These are phyloP conservation scores for Boletellus sp. DNA, from an alignment of 768 basidiomycete genomes.

Conservation along the genomic window DNA sequence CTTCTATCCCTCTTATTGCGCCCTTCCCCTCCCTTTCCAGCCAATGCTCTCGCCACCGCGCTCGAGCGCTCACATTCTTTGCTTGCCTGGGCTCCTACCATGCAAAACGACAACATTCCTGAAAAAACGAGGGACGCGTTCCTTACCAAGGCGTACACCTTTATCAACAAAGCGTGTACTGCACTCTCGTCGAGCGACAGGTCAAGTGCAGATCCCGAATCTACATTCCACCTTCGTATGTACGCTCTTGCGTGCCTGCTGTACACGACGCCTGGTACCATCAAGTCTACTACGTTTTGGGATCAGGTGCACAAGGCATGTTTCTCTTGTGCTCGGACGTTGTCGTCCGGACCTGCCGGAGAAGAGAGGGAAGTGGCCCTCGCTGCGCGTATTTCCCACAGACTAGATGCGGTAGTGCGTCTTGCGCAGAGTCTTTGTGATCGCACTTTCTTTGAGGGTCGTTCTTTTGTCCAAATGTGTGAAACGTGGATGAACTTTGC, in stretches of 20 bases:
- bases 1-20: constrained; percentile 29
- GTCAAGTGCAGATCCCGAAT: constrained; percentile 12
- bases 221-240: constrained; percentile 38
- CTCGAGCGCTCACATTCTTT: constrained; percentile 37
- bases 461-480: constrained; percentile 58
- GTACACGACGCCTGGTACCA: constrained; percentile 44
- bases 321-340: constrained; percentile 29
- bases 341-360: constrained; percentile 10
- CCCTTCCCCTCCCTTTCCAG: constrained; percentile 17
- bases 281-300: constrained; percentile 61
- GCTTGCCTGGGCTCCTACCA: constrained; percentile 50
- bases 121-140: constrained; percentile 54
- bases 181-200: constrained; percentile 30
- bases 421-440: constrained; percentile 37
- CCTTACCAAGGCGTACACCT: constrained; percentile 57
- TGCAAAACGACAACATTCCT: constrained; percentile 36
- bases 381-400: constrained; percentile 38
- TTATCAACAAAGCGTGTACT: constrained; percentile 36
- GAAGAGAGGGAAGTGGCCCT: constrained; percentile 26
- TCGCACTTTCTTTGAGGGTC: constrained; percentile 44
- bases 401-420: constrained; percentile 43
- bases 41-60: constrained; percentile 24
- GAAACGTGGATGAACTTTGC: constrained; percentile 72
- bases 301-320: constrained; percentile 57
- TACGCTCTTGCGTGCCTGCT: constrained; percentile 46